phyloP scores from a whole-genome alignment of 2,329 filamentous ascomycete genomes.

The Xylariaceae sp. region DNA sequence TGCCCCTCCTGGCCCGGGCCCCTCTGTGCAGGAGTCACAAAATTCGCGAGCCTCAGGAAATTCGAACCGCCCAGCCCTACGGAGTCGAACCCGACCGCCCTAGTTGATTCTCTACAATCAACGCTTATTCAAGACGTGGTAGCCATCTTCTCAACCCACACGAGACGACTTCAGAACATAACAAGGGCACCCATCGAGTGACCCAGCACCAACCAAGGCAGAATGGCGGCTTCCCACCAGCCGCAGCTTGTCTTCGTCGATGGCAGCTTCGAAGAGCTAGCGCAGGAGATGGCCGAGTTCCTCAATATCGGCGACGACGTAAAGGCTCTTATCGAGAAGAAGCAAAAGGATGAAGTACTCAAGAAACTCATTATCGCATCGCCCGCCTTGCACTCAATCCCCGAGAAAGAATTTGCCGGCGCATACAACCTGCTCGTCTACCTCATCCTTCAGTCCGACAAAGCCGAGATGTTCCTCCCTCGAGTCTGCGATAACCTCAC shows the following conservation, averaged over 20 bases:
- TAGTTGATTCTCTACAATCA: conserved; percentile 17
- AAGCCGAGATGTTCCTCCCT: conserved; percentile 84
- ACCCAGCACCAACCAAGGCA: conserved; percentile 5
- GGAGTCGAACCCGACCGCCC: conserved; percentile 26
- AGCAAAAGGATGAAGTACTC: conserved; percentile 84
- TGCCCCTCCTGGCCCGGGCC: conserved; percentile 31
- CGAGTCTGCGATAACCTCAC: conserved; percentile 88
- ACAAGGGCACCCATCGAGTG: conserved; percentile 12
- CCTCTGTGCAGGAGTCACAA: conserved; percentile 25
- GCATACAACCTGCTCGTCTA: conserved; percentile 97
- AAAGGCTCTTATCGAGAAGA: conserved; percentile 72
- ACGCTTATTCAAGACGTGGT: conserved; percentile 21
- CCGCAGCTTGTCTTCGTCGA: conserved; percentile 78
- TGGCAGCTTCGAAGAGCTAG: conserved; percentile 90
- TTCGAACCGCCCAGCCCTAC: conserved; percentile 25
- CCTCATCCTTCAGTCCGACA: conserved; percentile 84
- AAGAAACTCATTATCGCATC: conserved; percentile 88
- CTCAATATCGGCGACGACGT: conserved; percentile 83
- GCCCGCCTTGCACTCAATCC: conserved; percentile 76
- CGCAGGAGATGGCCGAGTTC: conserved; percentile 93
- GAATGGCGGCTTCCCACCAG: conserved; percentile 47
- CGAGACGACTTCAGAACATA: conserved; percentile 5
- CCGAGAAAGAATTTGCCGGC: conserved; percentile 95
- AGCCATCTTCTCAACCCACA: conserved; percentile 6
- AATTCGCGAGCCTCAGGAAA: conserved; percentile 24